Base-by-base conservation (phyloP, 2,329 filamentous ascomycete genomes). In the Plenodomus biglobosus region DNA sequence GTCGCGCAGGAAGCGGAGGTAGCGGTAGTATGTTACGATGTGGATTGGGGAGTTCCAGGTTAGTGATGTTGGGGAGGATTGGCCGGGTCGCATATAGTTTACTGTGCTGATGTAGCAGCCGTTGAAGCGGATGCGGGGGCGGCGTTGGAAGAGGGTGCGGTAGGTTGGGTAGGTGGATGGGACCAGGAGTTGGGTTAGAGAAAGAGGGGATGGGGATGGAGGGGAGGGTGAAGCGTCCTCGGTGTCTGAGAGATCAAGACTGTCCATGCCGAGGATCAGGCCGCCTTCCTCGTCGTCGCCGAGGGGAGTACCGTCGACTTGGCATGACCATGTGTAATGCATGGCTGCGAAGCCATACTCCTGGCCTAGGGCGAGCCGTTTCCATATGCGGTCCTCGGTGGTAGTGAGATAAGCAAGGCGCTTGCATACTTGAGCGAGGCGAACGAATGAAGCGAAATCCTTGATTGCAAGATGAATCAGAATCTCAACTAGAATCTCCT, bases 1-100 rank as follows among this genome's bases (percentile, higher is more conserved):
- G 70, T 97, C 90, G 19, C 91, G 88, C 75, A 94, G 94, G 76
- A 99, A 94, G 44, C 94, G 88, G 3, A 99, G 82, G 73, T 97
- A 99, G 48, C 94, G 90, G 75, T 95, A 99, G 75, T 97, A 99
- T 0, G 94, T 99, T 40, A 99, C 91, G 49, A 97, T 95, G 69
- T 95, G 91, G 30, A 97, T 87, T 8, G 92, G 92, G 19, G 82
- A 86, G 48, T 68, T 66, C 90, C 92, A 96, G 1, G 88, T 86
- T 16, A 87, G 75, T 45, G 85, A 85, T 55, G 85, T 86, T 17
- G 82, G 80, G 2, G 84, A 85, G 10, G 85, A 80, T 50, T 87
- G 87, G 24, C 94, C 94, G 0, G 90, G 78, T 19, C 94, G 88
- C 41, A 90, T 85, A 74, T 99, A 99, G 75, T 97, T 97, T 50